phyloP scores from a whole-genome alignment of 169 alveolate genomes.

The Hammondia hammondi region DNA sequence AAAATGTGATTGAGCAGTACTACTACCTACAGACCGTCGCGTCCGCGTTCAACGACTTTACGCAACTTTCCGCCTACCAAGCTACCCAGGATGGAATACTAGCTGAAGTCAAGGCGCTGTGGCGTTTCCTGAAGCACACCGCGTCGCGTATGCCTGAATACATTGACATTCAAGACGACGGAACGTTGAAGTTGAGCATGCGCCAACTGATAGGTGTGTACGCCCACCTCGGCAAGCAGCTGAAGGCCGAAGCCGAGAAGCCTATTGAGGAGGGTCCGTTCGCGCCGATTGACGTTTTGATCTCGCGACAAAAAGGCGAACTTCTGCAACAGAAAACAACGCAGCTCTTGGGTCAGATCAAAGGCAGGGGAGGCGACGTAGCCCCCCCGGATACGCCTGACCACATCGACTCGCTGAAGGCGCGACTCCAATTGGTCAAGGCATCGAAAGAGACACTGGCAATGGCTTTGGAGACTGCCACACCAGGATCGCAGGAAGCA shows the following conservation, averaged over 20 bases:
- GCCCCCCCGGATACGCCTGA: neutral
- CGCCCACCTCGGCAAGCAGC: conserved; percentile 1
- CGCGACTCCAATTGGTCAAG: neutral
- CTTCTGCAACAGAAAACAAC: neutral
- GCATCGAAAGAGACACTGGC: neutral
- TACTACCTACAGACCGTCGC: neutral
- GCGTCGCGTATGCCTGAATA: neutral
- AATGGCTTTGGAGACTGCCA: neutral
- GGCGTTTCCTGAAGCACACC: neutral
- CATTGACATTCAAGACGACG: neutral
- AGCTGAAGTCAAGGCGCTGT: neutral
- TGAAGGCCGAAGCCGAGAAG: neutral
- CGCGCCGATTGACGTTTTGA: neutral
- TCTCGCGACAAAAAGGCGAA: neutral
- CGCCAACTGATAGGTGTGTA: neutral
- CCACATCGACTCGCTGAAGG: neutral
- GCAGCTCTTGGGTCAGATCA: neutral
- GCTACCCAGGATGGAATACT: neutral
- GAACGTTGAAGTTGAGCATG: neutral
- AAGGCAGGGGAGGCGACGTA: neutral
- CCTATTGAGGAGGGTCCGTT: neutral
- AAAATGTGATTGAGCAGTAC: neutral
- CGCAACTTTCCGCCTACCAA: neutral
- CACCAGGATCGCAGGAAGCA: neutral
- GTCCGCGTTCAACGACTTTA: neutral